Evolutionary conservation across 2,329 filamentous ascomycete species (phyloP).

Genomic region (Claviceps maximensis): DNA sequence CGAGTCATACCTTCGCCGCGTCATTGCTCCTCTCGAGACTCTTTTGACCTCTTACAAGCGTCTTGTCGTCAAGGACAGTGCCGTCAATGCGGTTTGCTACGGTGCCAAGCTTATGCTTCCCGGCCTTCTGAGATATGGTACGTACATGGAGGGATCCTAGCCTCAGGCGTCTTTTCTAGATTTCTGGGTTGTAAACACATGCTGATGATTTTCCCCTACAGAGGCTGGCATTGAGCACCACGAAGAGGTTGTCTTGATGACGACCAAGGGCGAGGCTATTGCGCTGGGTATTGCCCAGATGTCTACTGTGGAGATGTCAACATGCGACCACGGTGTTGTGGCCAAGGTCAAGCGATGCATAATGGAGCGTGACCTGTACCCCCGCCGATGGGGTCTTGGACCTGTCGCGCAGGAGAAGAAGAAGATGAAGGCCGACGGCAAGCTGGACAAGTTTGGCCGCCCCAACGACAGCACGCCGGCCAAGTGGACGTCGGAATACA

Average conservation of each 20-base stretch:
- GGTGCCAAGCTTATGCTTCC: constrained; percentile 99
- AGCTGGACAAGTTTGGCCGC: constrained; percentile 94
- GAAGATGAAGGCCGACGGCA: constrained; percentile 97
- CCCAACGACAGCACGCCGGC: constrained; percentile 85
- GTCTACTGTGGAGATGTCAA: constrained; percentile 93
- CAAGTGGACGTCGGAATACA: constrained; percentile 87
- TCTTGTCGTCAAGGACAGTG: constrained; percentile 77
- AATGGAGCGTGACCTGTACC: constrained; percentile 98
- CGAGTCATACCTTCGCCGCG: constrained; percentile 79
- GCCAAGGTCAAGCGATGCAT: constrained; percentile 99
- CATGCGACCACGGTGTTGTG: constrained; percentile 93
- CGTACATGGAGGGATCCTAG: too few species aligned
- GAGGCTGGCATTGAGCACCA: constrained; percentile 85
- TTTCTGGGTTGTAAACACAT: not conserved
- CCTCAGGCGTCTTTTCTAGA: not conserved
- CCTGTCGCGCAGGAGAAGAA: constrained; percentile 94
- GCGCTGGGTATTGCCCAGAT: constrained; percentile 93
- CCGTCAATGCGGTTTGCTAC: constrained; percentile 93
- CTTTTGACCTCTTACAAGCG: constrained; percentile 90
- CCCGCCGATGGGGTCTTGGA: constrained; percentile 88
- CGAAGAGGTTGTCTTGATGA: constrained; percentile 96
- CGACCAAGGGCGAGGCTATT: constrained; percentile 97
- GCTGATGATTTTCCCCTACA: constrained; percentile 20
- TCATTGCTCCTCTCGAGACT: constrained; percentile 87
- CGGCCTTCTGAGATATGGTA: constrained; percentile 81